Evolutionary conservation across 768 basidiomycete species (phyloP).

Genomic region (Termitomyces sp.): DNA sequence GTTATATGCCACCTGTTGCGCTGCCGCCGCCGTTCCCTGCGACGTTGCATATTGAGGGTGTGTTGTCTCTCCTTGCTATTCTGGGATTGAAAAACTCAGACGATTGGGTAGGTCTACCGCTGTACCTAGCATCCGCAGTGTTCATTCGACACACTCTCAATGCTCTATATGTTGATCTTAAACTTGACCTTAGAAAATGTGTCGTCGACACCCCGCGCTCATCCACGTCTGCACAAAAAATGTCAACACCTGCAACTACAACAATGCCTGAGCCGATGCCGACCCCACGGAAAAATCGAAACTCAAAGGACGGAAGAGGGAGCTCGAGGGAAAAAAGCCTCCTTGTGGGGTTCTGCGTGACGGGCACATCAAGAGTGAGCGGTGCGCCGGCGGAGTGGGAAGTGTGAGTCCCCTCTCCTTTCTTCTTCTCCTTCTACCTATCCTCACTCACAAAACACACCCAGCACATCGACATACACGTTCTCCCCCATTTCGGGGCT

Average conservation of each 20-base stretch:
- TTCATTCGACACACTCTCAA: conserved; percentile 72
- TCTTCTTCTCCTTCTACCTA: not conserved
- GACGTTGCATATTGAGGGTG: conserved; percentile 69
- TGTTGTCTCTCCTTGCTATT: conserved; percentile 3
- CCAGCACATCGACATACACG: not conserved
- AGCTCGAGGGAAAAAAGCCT: conserved; percentile 52
- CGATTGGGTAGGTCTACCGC: conserved; percentile 45
- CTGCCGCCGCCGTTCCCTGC: conserved; percentile 67
- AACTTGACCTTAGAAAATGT: conserved; percentile 49
- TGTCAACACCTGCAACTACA: too few species aligned
- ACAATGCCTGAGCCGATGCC: not conserved
- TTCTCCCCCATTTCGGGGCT: not conserved
- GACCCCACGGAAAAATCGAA: not conserved
- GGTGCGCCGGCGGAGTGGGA: conserved; percentile 64
- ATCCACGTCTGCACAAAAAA: not conserved
- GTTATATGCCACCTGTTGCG: conserved; percentile 62
- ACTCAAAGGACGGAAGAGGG: not conserved
- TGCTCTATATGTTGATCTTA: conserved; percentile 64
- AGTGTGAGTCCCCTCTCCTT: conserved; percentile 28
- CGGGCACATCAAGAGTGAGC: conserved; percentile 59
- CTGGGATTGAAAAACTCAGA: not conserved
- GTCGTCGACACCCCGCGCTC: conserved; percentile 25
- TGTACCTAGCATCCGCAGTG: conserved; percentile 67
- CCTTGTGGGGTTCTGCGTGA: conserved; percentile 46
- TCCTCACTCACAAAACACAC: not conserved